Evolutionary conservation across 495 filamentous ascomycete genomes (phyloP), one percentile per base, ranked within the genome.

Genomic region (Viridothelium virens): DNA sequence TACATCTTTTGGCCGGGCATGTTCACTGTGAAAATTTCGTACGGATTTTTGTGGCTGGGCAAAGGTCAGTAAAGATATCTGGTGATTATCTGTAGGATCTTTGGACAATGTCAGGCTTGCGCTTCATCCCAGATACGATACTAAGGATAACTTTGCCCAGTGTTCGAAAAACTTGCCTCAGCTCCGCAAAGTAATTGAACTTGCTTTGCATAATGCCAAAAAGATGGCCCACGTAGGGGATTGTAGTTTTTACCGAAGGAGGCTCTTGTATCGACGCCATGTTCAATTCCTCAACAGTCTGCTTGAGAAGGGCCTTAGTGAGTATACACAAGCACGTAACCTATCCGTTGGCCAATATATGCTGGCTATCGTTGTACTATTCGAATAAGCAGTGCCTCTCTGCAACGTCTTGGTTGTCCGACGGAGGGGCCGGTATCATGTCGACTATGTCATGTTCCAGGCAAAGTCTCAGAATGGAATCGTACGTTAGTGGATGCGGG

Each of bases 1-100:
- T 80, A 80, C 61, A 78, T 74, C 63, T 76, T 76, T 41, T 71
- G 70, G 0, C 72, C 71, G 0, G 72, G 75, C 16, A 80, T 67
- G 3, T 62, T 46, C 25, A 80, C 56, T 38, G 77, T 78, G 46
- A 74, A 78, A 59, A 80, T 77, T 5, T 59, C 53, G 31, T 59
- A 36, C 10, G 53, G 25, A n/a, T 18, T 36, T 31, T 59, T 59
- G 53, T 59, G 53, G 53, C 53, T 59, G 36, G 31, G 36, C 25
- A 31, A 18, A 59, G 7, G 18, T 59, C 31, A 59, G 41, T 44
- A 44, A 44, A 44, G 14, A 44, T 14, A 44, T 44, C 7, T 7
- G 7, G 41, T 25, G 25, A 25, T 25, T 25, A 25, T 25, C 25
- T 25, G 25, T 25, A 25, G 25, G 25, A 25, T 25, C 25, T 25